Evolutionary conservation across 2,329 filamentous ascomycete species (phyloP), one percentile per base, ranked within the genome.

Genomic region (Sordariomycetes sp.): DNA sequence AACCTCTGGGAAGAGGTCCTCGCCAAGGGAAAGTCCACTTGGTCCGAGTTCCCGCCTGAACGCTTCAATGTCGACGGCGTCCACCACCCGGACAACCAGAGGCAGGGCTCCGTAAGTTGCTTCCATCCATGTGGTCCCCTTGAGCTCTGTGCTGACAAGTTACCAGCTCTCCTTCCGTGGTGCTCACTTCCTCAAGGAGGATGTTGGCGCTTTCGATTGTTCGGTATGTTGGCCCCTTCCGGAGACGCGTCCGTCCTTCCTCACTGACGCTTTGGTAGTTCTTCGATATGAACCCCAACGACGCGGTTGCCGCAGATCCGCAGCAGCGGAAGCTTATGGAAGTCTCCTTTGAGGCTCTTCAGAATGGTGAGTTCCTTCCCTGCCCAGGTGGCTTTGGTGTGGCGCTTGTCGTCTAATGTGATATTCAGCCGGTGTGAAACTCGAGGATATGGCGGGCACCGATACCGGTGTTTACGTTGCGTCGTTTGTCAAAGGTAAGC

Each of bases 1-100:
- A 72, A 76, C 60, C 73, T 79, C 58, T 79, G 75, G 75, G 68
- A 72, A 54, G 68, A 3, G 62, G 70, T 7, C 67, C 66, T 65
- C 32, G 52, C 50, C 61, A 65, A 40, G 58, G 59, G 11, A 12
- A 68, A 68, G 22, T 70, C 66, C 8, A 72, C 70, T 20, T 75
- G 69, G 64, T 70, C 68, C n/a, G 68, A 70, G 46, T 69, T 75
- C 14, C 74, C 75, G 16, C 66, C 72, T 61, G 69, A 73, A 57
- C 69, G 79, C 32, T 81, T 80, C 69, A 75, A 76, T 62, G 71
- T 68, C 63, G 68, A 65, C 61, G 71, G 60, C 53, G 68, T 72
- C 61, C 67, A 74, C 58, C 70, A 75, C 56, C 67, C 73, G 1
- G 52, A 60, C 35, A 51, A 58, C 22, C 28, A 55, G 16, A 59